These are phyloP conservation scores for Saccharomycopsis capsularis DNA, from an alignment of 805 yeast species.

Conservation along the genomic window DNA sequence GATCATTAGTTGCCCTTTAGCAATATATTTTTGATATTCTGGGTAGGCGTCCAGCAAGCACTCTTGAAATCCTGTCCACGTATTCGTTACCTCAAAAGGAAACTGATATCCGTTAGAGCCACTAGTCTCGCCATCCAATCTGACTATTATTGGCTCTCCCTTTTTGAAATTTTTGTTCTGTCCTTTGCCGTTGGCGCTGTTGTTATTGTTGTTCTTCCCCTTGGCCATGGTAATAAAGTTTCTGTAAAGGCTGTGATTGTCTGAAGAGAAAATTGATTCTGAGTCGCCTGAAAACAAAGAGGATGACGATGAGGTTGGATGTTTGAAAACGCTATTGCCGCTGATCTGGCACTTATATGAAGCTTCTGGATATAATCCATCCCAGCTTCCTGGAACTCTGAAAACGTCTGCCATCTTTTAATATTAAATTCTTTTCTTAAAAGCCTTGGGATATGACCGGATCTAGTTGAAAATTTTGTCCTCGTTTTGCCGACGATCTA, in stretches of 20 bases:
- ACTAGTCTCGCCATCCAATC: conserved; percentile 3
- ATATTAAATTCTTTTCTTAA: too few species aligned
- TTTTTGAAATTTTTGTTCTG: neutral
- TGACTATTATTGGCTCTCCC: conserved; percentile 14
- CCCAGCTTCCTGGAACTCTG: conserved; percentile 17
- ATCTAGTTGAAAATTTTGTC: too few species aligned
- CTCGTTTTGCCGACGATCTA: too few species aligned
- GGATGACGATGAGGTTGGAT: too few species aligned
- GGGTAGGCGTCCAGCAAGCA: conserved; percentile 19
- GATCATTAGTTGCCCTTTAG: conserved; percentile 7
- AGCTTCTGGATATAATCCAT: neutral
- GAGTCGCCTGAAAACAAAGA: too few species aligned
- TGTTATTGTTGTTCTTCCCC: conserved; percentile 4
- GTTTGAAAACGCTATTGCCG: too few species aligned
- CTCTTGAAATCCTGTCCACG: conserved; percentile 16
- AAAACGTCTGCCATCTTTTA: conserved; percentile 11
- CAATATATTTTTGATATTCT: conserved; percentile 6
- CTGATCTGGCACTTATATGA: neutral
- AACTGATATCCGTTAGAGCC: conserved; percentile 13
- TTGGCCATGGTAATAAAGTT: conserved; percentile 13
- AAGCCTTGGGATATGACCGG: too few species aligned
- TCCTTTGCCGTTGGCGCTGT: neutral
- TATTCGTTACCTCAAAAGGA: conserved; percentile 16
- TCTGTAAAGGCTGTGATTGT: neutral
- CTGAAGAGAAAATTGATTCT: neutral